Evolutionary conservation across 2,329 filamentous ascomycete species (phyloP), one percentile per base, ranked within the genome.

Genomic region (Pseudogymnoascus sp.): DNA sequence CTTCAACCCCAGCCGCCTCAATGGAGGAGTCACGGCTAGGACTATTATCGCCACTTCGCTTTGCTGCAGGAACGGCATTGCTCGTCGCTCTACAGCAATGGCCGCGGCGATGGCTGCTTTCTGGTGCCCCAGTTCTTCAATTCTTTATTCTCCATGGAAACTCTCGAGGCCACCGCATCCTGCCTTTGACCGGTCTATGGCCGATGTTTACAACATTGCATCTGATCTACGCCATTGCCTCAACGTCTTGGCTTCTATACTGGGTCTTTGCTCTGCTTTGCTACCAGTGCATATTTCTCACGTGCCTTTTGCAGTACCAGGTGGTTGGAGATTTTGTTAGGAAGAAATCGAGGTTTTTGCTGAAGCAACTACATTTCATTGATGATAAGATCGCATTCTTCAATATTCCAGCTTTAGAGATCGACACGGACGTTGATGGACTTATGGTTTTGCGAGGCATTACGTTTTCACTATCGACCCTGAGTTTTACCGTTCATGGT

Each of bases 211-310:
- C 77, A 1, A 76, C 76, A 0, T 65, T 82, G 25, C 80, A 82
- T 65, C 69, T 81, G 2, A 64, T 72, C 0, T 83, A 82, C 67
- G 74, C 75, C 2, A 71, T 82, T 9, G 76, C 73, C 52, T 74
- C 80, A 11, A 82, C 80, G 12, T 82, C 80, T 66, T 83, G 81
- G 80, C 75, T 83, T 1, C 72, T 83, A 0, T 78, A 79, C 62
- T 75, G 74, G 66, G 65, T 76, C 1, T 82, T 80, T 65, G 67
- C 73, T 2, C 67, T 69, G 0, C 55, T 66, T 0, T 81, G 79
- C 65, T 81, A 78, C 67, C 74, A 76, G 1, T 64, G 71, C 1
- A 73, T 79, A 45, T 66, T 76, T 5, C 62, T 82, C 12, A 74
- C 77, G 3, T 79, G 76, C 43, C 67, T 83, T 4, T 78, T 76